phyloP scores from a whole-genome alignment of 1,284 basidiomycete species.

The Farysia itapuensis region DNA sequence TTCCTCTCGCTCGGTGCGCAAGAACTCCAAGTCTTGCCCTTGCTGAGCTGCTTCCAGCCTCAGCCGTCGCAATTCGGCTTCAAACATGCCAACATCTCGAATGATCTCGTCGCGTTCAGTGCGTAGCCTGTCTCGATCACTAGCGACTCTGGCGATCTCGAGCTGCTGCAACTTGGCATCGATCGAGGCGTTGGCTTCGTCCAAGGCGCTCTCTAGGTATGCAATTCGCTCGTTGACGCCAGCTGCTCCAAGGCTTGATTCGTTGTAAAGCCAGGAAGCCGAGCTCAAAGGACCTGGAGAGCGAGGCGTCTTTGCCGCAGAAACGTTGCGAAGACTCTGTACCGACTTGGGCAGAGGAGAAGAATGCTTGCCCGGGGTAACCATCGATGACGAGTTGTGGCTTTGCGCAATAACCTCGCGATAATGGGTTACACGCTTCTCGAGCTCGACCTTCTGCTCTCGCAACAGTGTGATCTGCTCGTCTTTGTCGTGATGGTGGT shows the following conservation, averaged over 20 bases:
- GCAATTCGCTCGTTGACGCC: conserved; percentile 28
- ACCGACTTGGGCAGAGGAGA: conserved; percentile 36
- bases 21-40: conserved; percentile 34
- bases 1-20: conserved; percentile 24
- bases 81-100: conserved; percentile 38
- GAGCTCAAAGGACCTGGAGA: conserved; percentile 35
- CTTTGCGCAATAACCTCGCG: conserved; percentile 33
- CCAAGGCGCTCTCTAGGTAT: conserved; percentile 35
- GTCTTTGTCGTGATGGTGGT: no score
- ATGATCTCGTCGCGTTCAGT: conserved; percentile 37
- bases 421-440: conserved; percentile 29
- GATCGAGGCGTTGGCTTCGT: conserved; percentile 40
- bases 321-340: conserved; percentile 28
- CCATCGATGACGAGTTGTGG: conserved; percentile 27
- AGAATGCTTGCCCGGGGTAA: conserved; percentile 14
- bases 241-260: conserved; percentile 41
- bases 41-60: conserved; percentile 35
- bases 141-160: conserved; percentile 29
- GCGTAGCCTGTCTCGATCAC: conserved; percentile 35
- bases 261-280: conserved; percentile 41
- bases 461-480: conserved; percentile 16
- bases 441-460: conserved; percentile 25
- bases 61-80: conserved; percentile 30
- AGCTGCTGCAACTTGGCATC: conserved; percentile 45
- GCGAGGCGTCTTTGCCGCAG: conserved; percentile 28